Base-by-base conservation (phyloP, 2,329 filamentous ascomycete genomes). In the Sclerotiophoma versabilis region DNA sequence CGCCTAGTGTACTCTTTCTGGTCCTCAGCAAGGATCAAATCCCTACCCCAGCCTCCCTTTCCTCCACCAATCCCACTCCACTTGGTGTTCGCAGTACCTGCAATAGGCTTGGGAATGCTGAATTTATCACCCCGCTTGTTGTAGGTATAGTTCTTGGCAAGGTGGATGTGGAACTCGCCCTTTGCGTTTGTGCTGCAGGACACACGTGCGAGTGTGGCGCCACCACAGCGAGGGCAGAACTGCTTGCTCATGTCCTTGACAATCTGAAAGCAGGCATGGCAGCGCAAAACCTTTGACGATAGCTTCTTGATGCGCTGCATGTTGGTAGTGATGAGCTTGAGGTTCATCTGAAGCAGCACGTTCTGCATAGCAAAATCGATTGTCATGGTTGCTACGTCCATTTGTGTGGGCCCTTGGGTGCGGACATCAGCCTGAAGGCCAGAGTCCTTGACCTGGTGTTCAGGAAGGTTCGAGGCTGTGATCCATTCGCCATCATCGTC, bases 291-390 rank as follows among this genome's bases (percentile, higher is more conserved):
- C 83, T 91, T 96, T 11, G 90, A 93, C 75, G 92, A 93, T 61
- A 98, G 84, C 55, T 90, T 87, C 30, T 87, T 89, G 72, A 99
- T 92, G 66, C 92, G 87, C 59, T 90, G 84, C 57, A 98, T 81
- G 14, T 86, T 84, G 0, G 91, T 84, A 0, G 93, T 92, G 54
- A 97, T 83, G 10, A 97, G 85, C 72, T 95, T 91, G 42, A 99
- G 85, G 78, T 97, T 96, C 81, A 98, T 96, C 65, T 96, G 91
- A 4, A 99, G 83, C 2, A 95, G 85, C 7, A 98, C 92, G 73
- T 98, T 98, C 79, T 98, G 93, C 91, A 99, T 96, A 49, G 95
- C 93, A 77, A 91, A 98, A 80, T 99, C 95, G 50, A 90, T 92
- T 1, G 95, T 98, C 70, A 98, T 88, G 37, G 93, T 87, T n/a